Conservation (phyloP, 1,284 basidiomycete genomes). For the Erythrobasidium hasegawianum region DNA sequence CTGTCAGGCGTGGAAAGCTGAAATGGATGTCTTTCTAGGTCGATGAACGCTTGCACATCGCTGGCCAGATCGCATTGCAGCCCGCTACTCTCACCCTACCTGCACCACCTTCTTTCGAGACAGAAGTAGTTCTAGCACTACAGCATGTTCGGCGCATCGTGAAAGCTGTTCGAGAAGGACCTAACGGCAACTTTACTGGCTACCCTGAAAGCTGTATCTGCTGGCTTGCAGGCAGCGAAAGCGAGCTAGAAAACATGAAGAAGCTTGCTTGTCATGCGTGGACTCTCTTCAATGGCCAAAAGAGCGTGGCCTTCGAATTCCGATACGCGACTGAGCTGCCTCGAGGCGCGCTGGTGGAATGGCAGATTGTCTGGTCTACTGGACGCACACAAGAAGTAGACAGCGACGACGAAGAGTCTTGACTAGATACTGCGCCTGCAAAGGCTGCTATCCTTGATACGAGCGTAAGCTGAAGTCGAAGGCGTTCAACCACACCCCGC, state of each 20-base stretch:
- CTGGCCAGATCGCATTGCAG: constrained; percentile 89
- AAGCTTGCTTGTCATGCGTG: constrained; percentile 12
- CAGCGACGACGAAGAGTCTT: no score
- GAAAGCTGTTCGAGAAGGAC: constrained; percentile 49
- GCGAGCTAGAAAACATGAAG: not conserved
- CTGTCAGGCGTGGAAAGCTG: no score
- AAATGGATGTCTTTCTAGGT: constrained; percentile 53
- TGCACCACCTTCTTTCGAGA: constrained; percentile 56
- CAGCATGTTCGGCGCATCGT: constrained; percentile 76
- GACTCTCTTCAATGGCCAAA: not conserved
- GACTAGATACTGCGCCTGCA: no score
- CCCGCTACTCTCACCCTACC: constrained; percentile 71
- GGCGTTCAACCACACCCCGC: no score
- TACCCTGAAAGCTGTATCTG: constrained; percentile 47
- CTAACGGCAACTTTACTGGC: not conserved
- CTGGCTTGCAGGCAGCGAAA: constrained; percentile 43
- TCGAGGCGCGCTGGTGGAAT: constrained; percentile 61
- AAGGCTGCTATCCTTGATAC: no score
- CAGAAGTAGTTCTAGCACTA: constrained; percentile 68
- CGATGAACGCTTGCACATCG: constrained; percentile 72
- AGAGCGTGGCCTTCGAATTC: constrained; percentile 58
- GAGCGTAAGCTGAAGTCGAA: no score
- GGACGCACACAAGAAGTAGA: not conserved
- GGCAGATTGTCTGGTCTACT: constrained; percentile 50
- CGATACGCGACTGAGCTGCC: constrained; percentile 68